Conservation (phyloP, 2,329 filamentous ascomycete genomes). For the Fusarium chlamydosporum region DNA sequence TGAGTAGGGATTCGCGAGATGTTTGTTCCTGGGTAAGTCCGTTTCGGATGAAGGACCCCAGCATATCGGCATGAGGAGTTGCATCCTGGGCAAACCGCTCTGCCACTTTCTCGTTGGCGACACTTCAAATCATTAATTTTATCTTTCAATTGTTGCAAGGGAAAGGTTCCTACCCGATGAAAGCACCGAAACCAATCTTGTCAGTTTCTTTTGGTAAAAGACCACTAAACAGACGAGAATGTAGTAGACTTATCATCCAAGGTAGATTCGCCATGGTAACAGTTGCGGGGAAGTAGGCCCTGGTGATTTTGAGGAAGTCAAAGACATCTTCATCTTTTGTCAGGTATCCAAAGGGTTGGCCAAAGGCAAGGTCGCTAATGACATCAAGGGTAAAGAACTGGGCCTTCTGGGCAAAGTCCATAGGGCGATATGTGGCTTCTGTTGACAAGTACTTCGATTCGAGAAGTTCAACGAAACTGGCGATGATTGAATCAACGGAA, state of each 20-base stretch:
- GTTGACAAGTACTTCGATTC: slow-evolving; percentile 60
- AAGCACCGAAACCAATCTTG: slow-evolving; percentile 45
- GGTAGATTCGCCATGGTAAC: slow-evolving; percentile 18
- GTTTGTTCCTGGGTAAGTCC: slow-evolving; percentile 55
- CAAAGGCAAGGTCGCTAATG: slow-evolving; percentile 65
- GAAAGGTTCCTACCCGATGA: slow-evolving; percentile 6
- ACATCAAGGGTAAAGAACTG: slow-evolving; percentile 69
- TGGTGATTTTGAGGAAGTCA: slow-evolving; percentile 53
- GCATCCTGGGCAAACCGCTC: slow-evolving; percentile 6
- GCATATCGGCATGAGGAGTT: slow-evolving; percentile 53
- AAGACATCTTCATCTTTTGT: slow-evolving; percentile 61
- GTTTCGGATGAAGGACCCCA: slow-evolving; percentile 59
- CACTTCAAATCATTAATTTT: slow-evolving; percentile 44
- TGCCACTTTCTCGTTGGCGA: slow-evolving; percentile 17
- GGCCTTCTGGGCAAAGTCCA: slow-evolving; percentile 64
- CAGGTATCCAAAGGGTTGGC: slow-evolving; percentile 65
- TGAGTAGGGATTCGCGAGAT: slow-evolving; percentile 53
- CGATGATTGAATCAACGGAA: slow-evolving; percentile 63
- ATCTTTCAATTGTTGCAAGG: slow-evolving; percentile 30
- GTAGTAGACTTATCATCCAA: background rate
- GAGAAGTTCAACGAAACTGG: slow-evolving; percentile 62
- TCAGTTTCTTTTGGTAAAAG: slow-evolving; percentile 55
- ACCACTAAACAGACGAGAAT: slow-evolving; percentile 37
- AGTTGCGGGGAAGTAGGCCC: slow-evolving; percentile 14
- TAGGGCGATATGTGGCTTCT: slow-evolving; percentile 47